Evolutionary conservation across 768 basidiomycete species (phyloP).

Genomic region (Phlebiopsis flavidoalba): DNA sequence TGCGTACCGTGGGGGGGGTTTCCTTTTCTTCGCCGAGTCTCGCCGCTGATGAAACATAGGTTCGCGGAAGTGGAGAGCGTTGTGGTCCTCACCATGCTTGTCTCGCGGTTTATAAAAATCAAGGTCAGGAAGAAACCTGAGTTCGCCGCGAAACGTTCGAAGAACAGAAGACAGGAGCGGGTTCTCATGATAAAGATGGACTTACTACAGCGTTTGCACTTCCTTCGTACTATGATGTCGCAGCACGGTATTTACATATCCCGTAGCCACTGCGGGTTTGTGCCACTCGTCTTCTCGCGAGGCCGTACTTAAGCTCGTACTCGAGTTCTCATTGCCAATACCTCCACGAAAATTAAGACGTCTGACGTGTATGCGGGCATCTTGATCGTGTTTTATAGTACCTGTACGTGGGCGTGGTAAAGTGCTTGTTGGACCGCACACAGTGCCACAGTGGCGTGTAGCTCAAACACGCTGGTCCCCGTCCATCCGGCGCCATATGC

Average conservation of each 20-base stretch:
- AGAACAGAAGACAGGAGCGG: slow-evolving; percentile 32
- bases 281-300: slow-evolving; percentile 16
- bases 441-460: too few species aligned
- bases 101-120: slow-evolving; percentile 40
- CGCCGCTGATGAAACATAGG: background rate
- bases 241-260: background rate
- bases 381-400: background rate
- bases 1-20: background rate
- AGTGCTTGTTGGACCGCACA: too few species aligned
- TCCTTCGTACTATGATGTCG: too few species aligned
- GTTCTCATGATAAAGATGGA: slow-evolving; percentile 10
- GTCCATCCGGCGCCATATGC: too few species aligned
- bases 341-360: background rate
- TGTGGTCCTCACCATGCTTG: slow-evolving; percentile 42
- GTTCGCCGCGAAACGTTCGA: slow-evolving; percentile 43
- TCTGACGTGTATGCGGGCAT: background rate
- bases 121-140: slow-evolving; percentile 23
- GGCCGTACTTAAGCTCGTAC: background rate
- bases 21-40: background rate
- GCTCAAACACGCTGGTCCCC: too few species aligned
- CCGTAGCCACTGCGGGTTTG: slow-evolving; percentile 7
- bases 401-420: too few species aligned
- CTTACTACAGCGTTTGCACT: slow-evolving; percentile 20
- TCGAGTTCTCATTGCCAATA: too few species aligned
- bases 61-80: slow-evolving; percentile 48